Evolutionary conservation across 2,329 filamentous ascomycete species (phyloP).

Genomic region (Hypomyces rosellus): DNA sequence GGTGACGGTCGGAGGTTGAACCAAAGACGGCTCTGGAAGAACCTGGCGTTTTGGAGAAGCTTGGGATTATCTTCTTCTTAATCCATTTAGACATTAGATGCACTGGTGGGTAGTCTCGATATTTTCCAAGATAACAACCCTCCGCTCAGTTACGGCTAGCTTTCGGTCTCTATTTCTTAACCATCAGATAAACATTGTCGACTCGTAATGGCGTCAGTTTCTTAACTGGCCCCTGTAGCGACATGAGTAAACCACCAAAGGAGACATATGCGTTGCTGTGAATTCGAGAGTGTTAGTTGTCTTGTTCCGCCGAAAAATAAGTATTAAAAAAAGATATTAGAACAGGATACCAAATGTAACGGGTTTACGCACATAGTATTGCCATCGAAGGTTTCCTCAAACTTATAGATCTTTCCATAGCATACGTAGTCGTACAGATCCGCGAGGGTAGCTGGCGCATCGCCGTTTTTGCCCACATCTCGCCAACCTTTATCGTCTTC

Average conservation of each 20-base stretch:
- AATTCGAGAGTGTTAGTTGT: neutral
- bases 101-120: neutral
- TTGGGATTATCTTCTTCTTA: neutral
- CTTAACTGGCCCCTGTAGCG: conserved; percentile 88
- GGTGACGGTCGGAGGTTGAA: neutral
- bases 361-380: conserved; percentile 63
- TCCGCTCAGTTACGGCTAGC: neutral
- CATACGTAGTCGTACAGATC: conserved; percentile 86
- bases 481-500: conserved; percentile 76
- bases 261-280: conserved; percentile 85
- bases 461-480: conserved; percentile 53
- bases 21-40: neutral
- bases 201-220: conserved; percentile 88
- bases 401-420: conserved; percentile 82
- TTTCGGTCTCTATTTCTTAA: conserved; percentile 56
- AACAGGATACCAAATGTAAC: neutral
- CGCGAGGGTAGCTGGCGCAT: conserved; percentile 56
- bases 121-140: neutral
- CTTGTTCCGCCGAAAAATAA: neutral
- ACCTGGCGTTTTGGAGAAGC: neutral
- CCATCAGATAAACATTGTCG: conserved; percentile 85
- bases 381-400: conserved; percentile 71
- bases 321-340: too few species aligned
- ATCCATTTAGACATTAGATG: neutral
- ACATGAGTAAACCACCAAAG: conserved; percentile 86